A percentile compares a stretch with the other conserved stretches of the same genome.
These are phyloP conservation scores for Paecilomyces sp. DNA, from an alignment of 2,329 filamentous ascomycete genomes.

Conservation along the genomic window DNA sequence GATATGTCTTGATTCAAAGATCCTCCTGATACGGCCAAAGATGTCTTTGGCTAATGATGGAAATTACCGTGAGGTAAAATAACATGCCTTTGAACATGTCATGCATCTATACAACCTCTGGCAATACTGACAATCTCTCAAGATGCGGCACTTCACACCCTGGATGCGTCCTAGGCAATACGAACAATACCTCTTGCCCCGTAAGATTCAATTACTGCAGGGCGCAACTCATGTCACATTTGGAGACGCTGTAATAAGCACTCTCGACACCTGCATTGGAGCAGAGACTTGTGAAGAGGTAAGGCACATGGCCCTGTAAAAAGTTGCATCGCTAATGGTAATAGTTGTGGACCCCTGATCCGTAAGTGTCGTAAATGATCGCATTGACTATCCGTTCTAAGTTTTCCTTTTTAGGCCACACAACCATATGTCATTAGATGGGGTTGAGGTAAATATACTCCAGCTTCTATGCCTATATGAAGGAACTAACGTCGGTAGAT, in stretches of 20 bases:
- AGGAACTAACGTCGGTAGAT: neutral
- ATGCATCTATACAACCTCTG: neutral
- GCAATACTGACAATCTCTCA: constrained; percentile 16
- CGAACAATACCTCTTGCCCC: constrained; percentile 58
- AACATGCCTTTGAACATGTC: neutral
- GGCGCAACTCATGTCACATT: constrained; percentile 51
- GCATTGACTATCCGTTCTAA: constrained; percentile 6
- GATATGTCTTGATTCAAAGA: constrained; percentile 57
- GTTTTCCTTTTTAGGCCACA: constrained; percentile 33
- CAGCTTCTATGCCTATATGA: neutral
- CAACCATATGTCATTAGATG: constrained; percentile 55
- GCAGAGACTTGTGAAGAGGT: constrained; percentile 10
- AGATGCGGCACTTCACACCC: constrained; percentile 55
- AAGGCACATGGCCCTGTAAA: constrained; percentile 12
- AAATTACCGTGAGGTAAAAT: constrained; percentile 39
- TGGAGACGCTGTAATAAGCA: constrained; percentile 58
- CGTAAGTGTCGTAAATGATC: neutral
- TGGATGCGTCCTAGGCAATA: constrained; percentile 48
- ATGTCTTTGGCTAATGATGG: constrained; percentile 62
- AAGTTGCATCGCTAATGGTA: constrained; percentile 52
- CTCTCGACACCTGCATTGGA: constrained; percentile 54
- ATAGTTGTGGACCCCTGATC: constrained; percentile 52
- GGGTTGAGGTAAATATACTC: constrained; percentile 65
- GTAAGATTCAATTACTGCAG: constrained; percentile 49
- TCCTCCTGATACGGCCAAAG: constrained; percentile 62